Evolutionary conservation across 176 grass and related monocot genomes (phyloP), one percentile per base, ranked within the genome.

Genomic region (Paspalum vaginatum): DNA sequence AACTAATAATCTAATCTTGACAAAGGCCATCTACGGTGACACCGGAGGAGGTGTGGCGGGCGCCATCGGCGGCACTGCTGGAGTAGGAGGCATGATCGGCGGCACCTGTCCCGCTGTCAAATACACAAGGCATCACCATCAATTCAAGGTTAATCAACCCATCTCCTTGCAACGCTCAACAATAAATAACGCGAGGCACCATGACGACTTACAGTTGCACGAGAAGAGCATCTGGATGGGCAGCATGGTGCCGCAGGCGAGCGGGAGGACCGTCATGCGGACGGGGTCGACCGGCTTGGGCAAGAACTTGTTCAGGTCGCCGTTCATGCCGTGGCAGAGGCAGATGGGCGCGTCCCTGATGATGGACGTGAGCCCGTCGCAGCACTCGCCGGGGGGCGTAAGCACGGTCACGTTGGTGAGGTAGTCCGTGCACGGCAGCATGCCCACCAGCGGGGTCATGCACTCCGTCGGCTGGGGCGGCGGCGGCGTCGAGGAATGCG

Each of bases 101-200:
- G 79, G 55, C 53, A 81, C 55, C 10, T 57, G 10, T 38, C n/a
- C 18, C 24, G 79, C 79, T 81, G 79, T 25, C 79, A 81, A 11
- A 70, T 2, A 12, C 32, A 32, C 32, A 32, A 32, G 32, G 32
- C 9, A 10, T 61, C 11, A n/a, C n/a, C n/a, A 59, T 2, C 6
- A 71, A 14, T 32, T n/a, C n/a, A n/a, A 32, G 1, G 25, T 50
- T 27, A 16, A 32, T 65, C 44, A 47, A 18, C 66, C 46, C 38
- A 48, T 60, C 66, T 60, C 10, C 43, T n/a, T 21, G 46, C 32
- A 32, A 32, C 32, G 3, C 1, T 32, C 3, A 32, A 32, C 32
- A 32, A 32, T 32, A n/a, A n/a, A 46, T 0, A 46, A 46, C 20
- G 51, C 32, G 17, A 42, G 5, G 7, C 22, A 8, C 6, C 4